Percentiles rank a stretch among this genome's conserved stretches.
These are phyloP conservation scores for Magnolia changhungtana DNA, from an alignment of 164 flowering plant species.

Conservation along the genomic window DNA sequence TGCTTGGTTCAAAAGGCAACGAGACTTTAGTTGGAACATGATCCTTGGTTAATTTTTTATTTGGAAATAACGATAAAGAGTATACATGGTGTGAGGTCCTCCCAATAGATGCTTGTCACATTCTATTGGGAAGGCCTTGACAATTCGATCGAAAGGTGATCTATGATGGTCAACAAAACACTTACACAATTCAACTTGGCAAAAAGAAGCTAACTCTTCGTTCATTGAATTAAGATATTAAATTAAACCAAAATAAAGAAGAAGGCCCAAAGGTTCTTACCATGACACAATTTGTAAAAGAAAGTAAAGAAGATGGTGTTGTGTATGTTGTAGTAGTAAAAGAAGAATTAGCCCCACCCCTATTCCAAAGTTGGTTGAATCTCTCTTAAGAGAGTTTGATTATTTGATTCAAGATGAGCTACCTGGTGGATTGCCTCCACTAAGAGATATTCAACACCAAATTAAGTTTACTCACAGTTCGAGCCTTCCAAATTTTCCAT, in stretches of 20 bases:
- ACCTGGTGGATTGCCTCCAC: not conserved
- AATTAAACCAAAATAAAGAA: not conserved
- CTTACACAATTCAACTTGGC: not conserved
- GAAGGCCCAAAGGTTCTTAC: not conserved
- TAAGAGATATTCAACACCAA: constrained; percentile 1
- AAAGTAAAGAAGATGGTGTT: not conserved
- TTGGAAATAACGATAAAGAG: not conserved
- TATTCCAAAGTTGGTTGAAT: too few relatives aligned
- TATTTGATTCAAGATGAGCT: not conserved
- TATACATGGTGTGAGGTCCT: not conserved
- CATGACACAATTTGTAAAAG: not conserved
- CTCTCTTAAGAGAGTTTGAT: too few relatives aligned
- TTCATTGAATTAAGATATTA: not conserved
- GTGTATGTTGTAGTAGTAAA: not conserved
- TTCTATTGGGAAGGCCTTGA: not conserved
- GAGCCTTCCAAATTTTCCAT: too few relatives aligned
- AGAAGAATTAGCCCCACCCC: not conserved
- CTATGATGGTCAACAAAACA: not conserved
- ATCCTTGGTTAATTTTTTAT: not conserved
- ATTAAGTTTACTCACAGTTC: not conserved
- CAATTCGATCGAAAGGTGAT: not conserved
- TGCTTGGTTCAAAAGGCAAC: not conserved
- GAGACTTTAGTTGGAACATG: not conserved
- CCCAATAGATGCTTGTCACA: constrained; percentile 1
- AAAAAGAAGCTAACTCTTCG: not conserved